A percentile compares a stretch with the other conserved stretches of the same genome.
Evolutionary conservation across 176 grass and related monocot species (phyloP).

Genomic region (Oryza coarctata): DNA sequence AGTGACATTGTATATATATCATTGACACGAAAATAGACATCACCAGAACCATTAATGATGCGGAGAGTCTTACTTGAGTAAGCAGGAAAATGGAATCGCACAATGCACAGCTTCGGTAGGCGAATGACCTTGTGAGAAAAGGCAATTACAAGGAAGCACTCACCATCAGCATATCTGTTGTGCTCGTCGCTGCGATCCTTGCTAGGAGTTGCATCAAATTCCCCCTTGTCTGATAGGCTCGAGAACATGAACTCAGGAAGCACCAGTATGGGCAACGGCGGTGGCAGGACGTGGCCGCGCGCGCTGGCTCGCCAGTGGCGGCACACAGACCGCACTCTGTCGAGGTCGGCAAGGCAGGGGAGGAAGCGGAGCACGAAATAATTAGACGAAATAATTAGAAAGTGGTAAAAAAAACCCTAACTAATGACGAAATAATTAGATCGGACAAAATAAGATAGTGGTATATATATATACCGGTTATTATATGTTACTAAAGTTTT

Average conservation of each 20-base stretch:
- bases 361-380: background rate
- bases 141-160: conserved; percentile 20
- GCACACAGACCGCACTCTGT: background rate
- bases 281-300: background rate
- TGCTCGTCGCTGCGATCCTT: background rate
- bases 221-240: background rate
- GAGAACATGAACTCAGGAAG: background rate
- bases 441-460: too few species aligned
- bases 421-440: too few species aligned
- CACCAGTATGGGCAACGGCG: background rate
- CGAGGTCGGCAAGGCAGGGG: background rate
- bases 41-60: background rate
- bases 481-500: too few species aligned
- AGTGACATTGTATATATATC: background rate
- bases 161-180: background rate
- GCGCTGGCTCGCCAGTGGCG: background rate
- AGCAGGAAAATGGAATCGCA: background rate
- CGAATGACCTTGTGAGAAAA: background rate
- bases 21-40: too few species aligned
- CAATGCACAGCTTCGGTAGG: background rate
- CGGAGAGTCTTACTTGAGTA: background rate
- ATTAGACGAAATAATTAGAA: too few species aligned
- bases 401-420: too few species aligned
- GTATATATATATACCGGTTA: too few species aligned
- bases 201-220: background rate